A percentile compares a stretch with the other conserved stretches of the same genome.
These are phyloP conservation scores for Colletotrichum plurivorum DNA, from an alignment of 2,329 filamentous ascomycete genomes.

Conservation along the genomic window DNA sequence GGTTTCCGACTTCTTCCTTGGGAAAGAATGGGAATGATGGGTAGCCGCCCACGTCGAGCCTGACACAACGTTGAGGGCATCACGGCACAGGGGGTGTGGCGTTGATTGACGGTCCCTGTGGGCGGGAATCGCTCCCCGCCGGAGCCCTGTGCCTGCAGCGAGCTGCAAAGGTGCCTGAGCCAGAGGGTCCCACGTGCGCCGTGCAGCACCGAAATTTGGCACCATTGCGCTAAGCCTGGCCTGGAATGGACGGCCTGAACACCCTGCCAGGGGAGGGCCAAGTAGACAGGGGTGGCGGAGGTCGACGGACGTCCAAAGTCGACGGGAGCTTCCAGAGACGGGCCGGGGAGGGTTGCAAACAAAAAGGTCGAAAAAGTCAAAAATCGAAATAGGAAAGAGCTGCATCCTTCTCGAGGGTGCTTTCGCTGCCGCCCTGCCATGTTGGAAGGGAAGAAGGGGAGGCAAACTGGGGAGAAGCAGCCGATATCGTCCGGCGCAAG, in stretches of 20 bases:
- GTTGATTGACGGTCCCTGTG: constrained; percentile 25
- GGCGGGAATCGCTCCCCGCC: constrained; percentile 29
- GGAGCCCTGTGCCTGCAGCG: constrained; percentile 26
- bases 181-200: constrained; percentile 36
- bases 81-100: constrained; percentile 28
- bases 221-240: constrained; percentile 29
- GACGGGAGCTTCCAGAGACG: constrained; percentile 28
- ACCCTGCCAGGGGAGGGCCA: constrained; percentile 23
- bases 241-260: constrained; percentile 22
- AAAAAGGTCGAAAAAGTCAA: constrained; percentile 28
- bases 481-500: constrained; percentile 22
- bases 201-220: constrained; percentile 39
- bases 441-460: constrained; percentile 21
- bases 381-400: constrained; percentile 37
- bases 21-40: constrained; percentile 5
- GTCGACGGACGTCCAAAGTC: constrained; percentile 2
- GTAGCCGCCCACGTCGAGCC: not conserved
- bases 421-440: constrained; percentile 21
- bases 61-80: constrained; percentile 28
- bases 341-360: constrained; percentile 38
- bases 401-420: constrained; percentile 13
- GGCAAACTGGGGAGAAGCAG: constrained; percentile 1
- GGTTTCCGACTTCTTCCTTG: constrained; percentile 14
- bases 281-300: constrained; percentile 31
- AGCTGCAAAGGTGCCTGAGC: constrained; percentile 39